Base-by-base conservation (phyloP, 2,329 filamentous ascomycete species). In the Verticillium isaacii region DNA sequence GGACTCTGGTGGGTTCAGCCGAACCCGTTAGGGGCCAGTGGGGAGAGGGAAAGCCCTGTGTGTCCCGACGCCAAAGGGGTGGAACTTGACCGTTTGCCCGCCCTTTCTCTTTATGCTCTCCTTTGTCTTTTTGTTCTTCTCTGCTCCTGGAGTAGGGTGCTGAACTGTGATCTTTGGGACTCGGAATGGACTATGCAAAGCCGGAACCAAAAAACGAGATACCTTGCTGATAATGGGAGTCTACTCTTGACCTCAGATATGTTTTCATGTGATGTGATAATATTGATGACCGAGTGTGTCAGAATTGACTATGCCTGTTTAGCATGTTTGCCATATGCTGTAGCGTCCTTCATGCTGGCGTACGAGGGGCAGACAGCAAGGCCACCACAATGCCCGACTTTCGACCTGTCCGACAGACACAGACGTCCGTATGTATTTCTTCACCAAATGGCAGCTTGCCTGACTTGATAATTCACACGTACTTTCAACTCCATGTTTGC, bases 41-140 rank as follows among this genome's bases (percentile, higher is more conserved):
- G 76, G 75, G 77, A 79, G 89, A 92, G 93, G 93, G 94, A 98
- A 97, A 93, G 94, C 94, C 94, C 93, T 97, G 93, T 95, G 87
- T 84, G 87, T 82, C 85, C 45, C 45, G 45, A 52, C 19, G 45
- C n/a, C 84, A 86, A 85, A 84, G 89, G 90, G 88, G 82, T 89
- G 86, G 86, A 52, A 92, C 92, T 94, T 96, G 76, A 94, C 82
- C 89, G 92, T 93, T 89, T 85, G 89, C 88, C 89, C 85, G 81
- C 83, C 77, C 54, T 56, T 34, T 25, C 19, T 41, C 45, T 52
- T 52, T 52, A 52, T 52, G 45, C 45, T 52, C 45, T 52, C 45
- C 19, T 52, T 52, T 52, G n/a, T 52, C 23, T n/a, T 52, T 23
- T 52, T 23, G 8, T 52, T 52, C 45, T 23, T 52, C 45, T 52